These are phyloP conservation scores for Hortaea werneckii DNA, from an alignment of 2,329 filamentous ascomycete genomes.

Conservation along the genomic window DNA sequence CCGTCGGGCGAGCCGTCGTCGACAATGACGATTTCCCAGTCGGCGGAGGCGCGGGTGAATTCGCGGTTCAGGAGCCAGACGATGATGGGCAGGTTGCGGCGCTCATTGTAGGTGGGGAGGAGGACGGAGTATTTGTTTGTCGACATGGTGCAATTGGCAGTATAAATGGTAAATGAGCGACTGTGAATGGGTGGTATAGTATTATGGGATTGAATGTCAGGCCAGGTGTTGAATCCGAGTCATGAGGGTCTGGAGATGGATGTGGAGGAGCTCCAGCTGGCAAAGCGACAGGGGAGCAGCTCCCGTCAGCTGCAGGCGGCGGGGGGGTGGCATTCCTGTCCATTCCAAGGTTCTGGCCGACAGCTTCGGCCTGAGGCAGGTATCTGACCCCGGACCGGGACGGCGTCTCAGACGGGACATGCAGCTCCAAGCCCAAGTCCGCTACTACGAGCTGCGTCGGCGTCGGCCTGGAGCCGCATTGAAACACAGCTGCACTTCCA, in stretches of 20 bases:
- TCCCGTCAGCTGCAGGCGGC: no score
- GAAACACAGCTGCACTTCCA: no score
- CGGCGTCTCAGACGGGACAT: no score
- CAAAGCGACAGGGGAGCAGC: no score
- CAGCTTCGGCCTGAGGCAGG: no score
- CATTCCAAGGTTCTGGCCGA: no score
- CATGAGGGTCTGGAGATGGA: not conserved
- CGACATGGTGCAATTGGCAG: slow-evolving; percentile 1
- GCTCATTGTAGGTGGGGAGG: slow-evolving; percentile 97
- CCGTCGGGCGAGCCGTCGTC: slow-evolving; percentile 97
- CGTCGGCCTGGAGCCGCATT: no score
- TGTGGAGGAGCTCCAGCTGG: no score
- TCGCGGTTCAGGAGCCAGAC: slow-evolving; percentile 87
- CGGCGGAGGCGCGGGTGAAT: slow-evolving; percentile 82
- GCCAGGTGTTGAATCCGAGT: not conserved
- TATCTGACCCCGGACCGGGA: no score
- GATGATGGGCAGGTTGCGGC: slow-evolving; percentile 91
- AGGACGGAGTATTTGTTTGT: slow-evolving; percentile 89
- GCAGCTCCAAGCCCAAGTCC: no score
- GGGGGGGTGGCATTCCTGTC: no score
- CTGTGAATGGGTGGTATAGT: not conserved
- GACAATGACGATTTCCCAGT: slow-evolving; percentile 97
- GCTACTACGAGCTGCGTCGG: no score
- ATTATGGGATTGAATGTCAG: not conserved
- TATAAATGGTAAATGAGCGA: not conserved